Evolutionary conservation across 2,329 filamentous ascomycete genomes (phyloP).

Genomic region (Aspergillus texensis): DNA sequence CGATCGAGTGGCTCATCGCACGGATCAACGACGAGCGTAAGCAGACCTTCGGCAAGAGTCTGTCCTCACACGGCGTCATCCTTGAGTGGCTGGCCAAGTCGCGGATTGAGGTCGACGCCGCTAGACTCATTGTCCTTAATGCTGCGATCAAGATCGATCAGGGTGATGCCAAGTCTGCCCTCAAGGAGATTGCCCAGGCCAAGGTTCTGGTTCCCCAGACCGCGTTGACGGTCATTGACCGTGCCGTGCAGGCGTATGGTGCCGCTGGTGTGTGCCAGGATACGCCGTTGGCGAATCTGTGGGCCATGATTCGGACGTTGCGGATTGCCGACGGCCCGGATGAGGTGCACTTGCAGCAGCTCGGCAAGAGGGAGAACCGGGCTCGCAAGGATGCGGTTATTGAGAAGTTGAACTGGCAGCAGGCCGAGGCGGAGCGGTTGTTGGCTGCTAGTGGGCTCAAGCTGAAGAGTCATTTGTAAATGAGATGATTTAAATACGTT

Average conservation of each 20-base stretch:
- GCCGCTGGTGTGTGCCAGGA: constrained; percentile 92
- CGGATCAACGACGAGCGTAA: constrained; percentile 91
- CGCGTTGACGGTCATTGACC: constrained; percentile 85
- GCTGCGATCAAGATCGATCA: constrained; percentile 94
- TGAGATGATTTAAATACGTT: neutral
- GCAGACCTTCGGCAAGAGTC: constrained; percentile 85
- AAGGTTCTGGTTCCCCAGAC: constrained; percentile 88
- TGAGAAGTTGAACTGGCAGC: constrained; percentile 49
- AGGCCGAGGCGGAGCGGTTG: constrained; percentile 40
- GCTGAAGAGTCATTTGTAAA: constrained; percentile 37
- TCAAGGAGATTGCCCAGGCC: constrained; percentile 92
- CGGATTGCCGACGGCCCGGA: constrained; percentile 91
- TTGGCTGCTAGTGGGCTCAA: constrained; percentile 38
- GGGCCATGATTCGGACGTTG: constrained; percentile 78
- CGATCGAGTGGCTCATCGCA: constrained; percentile 91
- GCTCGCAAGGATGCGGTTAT: constrained; percentile 47
- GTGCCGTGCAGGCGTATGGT: constrained; percentile 89
- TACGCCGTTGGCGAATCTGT: constrained; percentile 84
- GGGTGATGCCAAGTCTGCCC: constrained; percentile 80
- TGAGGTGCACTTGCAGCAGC: constrained; percentile 77
- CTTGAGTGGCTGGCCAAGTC: constrained; percentile 93
- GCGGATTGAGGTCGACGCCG: constrained; percentile 90
- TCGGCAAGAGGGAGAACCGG: constrained; percentile 60
- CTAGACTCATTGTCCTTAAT: constrained; percentile 87
- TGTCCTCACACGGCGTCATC: constrained; percentile 89